phyloP scores from a whole-genome alignment of 1,139 yeast genomes.

The Hemisphaericaspora subhashii region DNA sequence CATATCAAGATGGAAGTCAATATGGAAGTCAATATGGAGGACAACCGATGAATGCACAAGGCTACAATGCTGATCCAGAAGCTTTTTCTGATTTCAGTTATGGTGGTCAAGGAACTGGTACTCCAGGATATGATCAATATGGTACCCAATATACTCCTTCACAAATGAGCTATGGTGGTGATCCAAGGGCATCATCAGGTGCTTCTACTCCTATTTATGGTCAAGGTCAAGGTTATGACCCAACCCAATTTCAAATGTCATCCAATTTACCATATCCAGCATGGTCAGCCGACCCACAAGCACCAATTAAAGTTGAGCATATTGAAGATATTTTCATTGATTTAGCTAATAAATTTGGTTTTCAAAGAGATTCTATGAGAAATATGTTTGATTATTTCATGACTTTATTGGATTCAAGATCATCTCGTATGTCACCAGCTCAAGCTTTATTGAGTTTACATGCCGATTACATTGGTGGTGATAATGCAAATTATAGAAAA shows the following conservation, averaged over 20 bases:
- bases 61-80: constrained; percentile 63
- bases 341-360: constrained; percentile 88
- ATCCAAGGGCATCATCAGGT: constrained; percentile 82
- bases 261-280: constrained; percentile 85
- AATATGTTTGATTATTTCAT: constrained; percentile 96
- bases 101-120: constrained; percentile 70
- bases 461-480: constrained; percentile 79
- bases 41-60: constrained; percentile 45
- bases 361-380: constrained; percentile 96
- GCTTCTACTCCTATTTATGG: constrained; percentile 97
- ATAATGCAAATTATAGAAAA: constrained; percentile 43
- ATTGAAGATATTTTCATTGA: constrained; percentile 91
- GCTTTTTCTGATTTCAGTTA: constrained; percentile 78
- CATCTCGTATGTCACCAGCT: constrained; percentile 96
- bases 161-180: constrained; percentile 78
- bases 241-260: constrained; percentile 62
- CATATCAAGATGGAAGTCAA: constrained; percentile 34
- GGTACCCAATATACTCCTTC: constrained; percentile 81
- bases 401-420: constrained; percentile 90
- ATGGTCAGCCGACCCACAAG: constrained; percentile 91
- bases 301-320: constrained; percentile 77
- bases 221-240: constrained; percentile 60
- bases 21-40: constrained; percentile 22
- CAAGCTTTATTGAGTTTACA: constrained; percentile 91
- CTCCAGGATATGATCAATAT: constrained; percentile 70